These are phyloP conservation scores for Coleophoma crateriformis DNA, from an alignment of 2,329 filamentous ascomycete genomes.

Conservation along the genomic window DNA sequence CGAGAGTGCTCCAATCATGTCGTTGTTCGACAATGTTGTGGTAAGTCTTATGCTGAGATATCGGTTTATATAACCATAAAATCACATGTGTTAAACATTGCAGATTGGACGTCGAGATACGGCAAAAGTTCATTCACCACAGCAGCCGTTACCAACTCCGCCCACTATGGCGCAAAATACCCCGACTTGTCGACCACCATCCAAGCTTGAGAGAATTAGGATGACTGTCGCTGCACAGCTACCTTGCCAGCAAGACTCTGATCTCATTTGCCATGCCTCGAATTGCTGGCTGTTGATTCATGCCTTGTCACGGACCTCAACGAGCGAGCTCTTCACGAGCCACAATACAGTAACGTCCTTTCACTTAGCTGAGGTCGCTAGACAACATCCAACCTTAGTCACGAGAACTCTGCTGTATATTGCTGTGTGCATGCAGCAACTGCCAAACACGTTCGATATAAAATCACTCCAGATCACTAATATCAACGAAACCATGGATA, in stretches of 20 bases:
- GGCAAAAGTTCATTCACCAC: conserved; percentile 1
- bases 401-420: conserved; percentile 21
- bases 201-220: conserved; percentile 20
- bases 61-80: neutral
- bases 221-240: conserved; percentile 21
- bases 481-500: conserved; percentile 17
- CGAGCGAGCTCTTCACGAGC: conserved; percentile 2
- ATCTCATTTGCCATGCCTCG: conserved; percentile 16
- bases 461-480: conserved; percentile 11
- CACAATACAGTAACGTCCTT: conserved; percentile 6
- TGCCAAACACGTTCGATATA: conserved; percentile 17
- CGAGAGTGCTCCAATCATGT: conserved; percentile 17
- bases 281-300: conserved; percentile 21
- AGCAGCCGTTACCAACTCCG: conserved; percentile 14
- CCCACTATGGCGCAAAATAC: conserved; percentile 8
- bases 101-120: conserved; percentile 19
- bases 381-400: conserved; percentile 18
- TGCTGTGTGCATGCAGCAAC: conserved; percentile 22
- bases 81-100: conserved; percentile 1
- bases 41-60: conserved; percentile 9
- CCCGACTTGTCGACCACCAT: conserved; percentile 8
- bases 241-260: conserved; percentile 19
- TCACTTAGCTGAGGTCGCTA: conserved; percentile 14
- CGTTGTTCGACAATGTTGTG: conserved; percentile 23
- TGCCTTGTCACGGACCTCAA: conserved; percentile 9